These are phyloP conservation scores for Sporothrix pseudoabietina DNA, from an alignment of 2,329 filamentous ascomycete species.

Conservation along the genomic window DNA sequence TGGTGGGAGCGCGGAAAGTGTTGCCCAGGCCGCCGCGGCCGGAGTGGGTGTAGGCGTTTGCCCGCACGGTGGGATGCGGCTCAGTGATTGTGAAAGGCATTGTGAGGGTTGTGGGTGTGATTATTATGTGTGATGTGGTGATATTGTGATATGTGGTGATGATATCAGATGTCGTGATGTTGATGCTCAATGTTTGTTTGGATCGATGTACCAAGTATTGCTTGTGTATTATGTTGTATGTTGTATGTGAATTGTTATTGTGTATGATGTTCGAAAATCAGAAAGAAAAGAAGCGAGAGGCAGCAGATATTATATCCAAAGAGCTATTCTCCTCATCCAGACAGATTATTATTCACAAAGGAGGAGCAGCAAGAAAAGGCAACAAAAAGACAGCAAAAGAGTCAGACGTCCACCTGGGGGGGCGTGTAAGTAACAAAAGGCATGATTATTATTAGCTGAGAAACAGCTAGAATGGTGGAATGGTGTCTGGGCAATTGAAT, in stretches of 20 bases:
- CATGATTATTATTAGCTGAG: slow-evolving; percentile 19
- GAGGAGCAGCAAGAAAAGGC: background rate
- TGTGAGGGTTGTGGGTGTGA: slow-evolving; percentile 30
- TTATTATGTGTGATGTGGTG: background rate
- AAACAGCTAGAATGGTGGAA: slow-evolving; percentile 24
- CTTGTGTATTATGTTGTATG: slow-evolving; percentile 14
- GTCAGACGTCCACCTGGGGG: slow-evolving; percentile 22
- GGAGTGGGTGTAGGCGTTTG: slow-evolving; percentile 54
- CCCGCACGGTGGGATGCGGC: slow-evolving; percentile 51
- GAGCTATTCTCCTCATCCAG: background rate
- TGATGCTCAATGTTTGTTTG: background rate
- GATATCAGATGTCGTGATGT: background rate
- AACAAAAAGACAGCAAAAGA: background rate
- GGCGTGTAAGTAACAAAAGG: slow-evolving; percentile 17
- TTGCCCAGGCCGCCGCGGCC: slow-evolving; percentile 61
- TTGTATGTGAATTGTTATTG: background rate
- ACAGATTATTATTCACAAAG: background rate
- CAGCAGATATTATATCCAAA: slow-evolving; percentile 13
- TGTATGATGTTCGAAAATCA: slow-evolving; percentile 10
- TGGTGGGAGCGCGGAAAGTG: slow-evolving; percentile 51
- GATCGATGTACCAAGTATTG: background rate
- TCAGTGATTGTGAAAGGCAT: slow-evolving; percentile 54
- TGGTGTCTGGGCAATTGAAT: background rate
- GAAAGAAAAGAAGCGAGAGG: background rate
- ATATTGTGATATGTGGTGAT: background rate